Evolutionary conservation across 2,329 filamentous ascomycete species (phyloP).

Genomic region (Fulvia fulva): DNA sequence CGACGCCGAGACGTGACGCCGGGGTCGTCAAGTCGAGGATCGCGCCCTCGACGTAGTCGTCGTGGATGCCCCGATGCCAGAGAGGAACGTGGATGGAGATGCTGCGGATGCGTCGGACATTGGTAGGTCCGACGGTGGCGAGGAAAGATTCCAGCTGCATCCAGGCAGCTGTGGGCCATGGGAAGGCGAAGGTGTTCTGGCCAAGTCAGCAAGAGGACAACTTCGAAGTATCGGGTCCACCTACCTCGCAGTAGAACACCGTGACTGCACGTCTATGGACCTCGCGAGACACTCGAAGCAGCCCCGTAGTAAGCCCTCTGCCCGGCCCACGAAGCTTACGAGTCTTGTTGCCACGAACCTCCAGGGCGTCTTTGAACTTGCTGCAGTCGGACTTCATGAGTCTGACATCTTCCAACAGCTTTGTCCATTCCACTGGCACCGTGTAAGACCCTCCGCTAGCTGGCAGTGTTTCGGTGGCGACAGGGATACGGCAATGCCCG

Average conservation of each 20-base stretch:
- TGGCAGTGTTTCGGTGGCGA: constrained; percentile 4
- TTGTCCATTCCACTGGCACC: constrained; percentile 9
- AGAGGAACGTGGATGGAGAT: constrained; percentile 16
- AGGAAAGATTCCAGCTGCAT: constrained; percentile 22
- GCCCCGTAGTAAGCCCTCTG: constrained; percentile 12
- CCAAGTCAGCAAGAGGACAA: background rate
- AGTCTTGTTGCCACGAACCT: constrained; percentile 17
- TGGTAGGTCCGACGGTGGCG: constrained; percentile 15
- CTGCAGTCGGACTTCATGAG: constrained; percentile 17
- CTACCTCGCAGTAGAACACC: constrained; percentile 12
- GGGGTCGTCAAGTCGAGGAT: constrained; percentile 22
- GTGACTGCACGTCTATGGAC: constrained; percentile 12
- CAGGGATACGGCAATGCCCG: constrained; percentile 17
- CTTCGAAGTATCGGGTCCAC: too few relatives aligned
- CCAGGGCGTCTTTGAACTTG: constrained; percentile 16
- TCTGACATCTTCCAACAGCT: constrained; percentile 7
- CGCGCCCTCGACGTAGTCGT: constrained; percentile 21
- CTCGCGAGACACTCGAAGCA: constrained; percentile 12
- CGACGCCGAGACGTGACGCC: constrained; percentile 15
- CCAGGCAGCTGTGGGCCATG: constrained; percentile 16
- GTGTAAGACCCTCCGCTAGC: constrained; percentile 6
- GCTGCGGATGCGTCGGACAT: constrained; percentile 10
- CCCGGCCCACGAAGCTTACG: constrained; percentile 12
- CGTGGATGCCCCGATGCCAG: constrained; percentile 15
- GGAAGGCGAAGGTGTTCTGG: constrained; percentile 20